Conservation (phyloP, 352 stramenopile genomes). For the Phytophthora brassicae region DNA sequence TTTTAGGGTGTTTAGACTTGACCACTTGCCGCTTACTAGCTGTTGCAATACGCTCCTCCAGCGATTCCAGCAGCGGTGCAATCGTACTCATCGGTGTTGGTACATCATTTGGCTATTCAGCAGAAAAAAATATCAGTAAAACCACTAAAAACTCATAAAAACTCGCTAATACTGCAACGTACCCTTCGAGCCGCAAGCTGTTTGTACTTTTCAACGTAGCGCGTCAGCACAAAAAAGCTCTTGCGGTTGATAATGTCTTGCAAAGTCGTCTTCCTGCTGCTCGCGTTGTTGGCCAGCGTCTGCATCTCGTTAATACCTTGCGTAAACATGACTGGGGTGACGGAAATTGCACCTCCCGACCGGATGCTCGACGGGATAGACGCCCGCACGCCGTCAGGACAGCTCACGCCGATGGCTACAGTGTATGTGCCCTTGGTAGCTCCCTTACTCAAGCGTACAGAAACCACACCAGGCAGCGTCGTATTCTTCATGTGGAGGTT, state of each 20-base stretch:
- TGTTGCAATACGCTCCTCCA: slow-evolving; percentile 54
- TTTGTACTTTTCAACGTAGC: slow-evolving; percentile 69
- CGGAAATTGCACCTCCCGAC: slow-evolving; percentile 45
- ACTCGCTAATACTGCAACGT: slow-evolving; percentile 6
- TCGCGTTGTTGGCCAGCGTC: slow-evolving; percentile 73
- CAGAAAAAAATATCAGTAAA: slow-evolving; percentile 22
- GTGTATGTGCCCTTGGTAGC: slow-evolving; percentile 48
- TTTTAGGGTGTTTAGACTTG: slow-evolving; percentile 77
- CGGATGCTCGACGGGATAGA: slow-evolving; percentile 52
- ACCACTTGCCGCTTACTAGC: slow-evolving; percentile 67
- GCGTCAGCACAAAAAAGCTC: slow-evolving; percentile 57
- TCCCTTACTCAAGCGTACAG: slow-evolving; percentile 62
- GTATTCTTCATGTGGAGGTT: slow-evolving; percentile 82
- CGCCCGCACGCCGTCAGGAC: slow-evolving; percentile 38
- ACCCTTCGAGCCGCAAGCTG: slow-evolving; percentile 41
- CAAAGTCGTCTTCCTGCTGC: slow-evolving; percentile 65
- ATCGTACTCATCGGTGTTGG: slow-evolving; percentile 48
- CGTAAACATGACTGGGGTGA: slow-evolving; percentile 71
- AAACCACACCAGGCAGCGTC: slow-evolving; percentile 71
- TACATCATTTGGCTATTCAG: slow-evolving; percentile 49
- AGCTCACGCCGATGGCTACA: slow-evolving; percentile 63
- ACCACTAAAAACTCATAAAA: not conserved
- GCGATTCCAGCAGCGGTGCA: slow-evolving; percentile 39
- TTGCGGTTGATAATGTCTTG: slow-evolving; percentile 80
- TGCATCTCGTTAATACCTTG: slow-evolving; percentile 86